Evolutionary conservation across 2,329 filamentous ascomycete species (phyloP).

Genomic region (Paraphoma sp.): DNA sequence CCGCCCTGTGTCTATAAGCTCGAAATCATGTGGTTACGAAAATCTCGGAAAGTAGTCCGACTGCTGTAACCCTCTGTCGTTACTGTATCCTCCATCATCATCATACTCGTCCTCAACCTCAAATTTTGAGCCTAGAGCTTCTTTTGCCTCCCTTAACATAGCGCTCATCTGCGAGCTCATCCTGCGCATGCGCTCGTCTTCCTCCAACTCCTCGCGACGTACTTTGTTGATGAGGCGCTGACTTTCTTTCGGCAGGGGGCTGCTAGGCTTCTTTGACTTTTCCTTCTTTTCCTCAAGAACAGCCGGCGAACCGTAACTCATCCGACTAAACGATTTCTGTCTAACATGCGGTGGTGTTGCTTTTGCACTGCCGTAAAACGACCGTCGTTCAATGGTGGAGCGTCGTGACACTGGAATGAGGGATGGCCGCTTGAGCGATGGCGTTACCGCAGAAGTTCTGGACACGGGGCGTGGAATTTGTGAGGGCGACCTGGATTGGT

Average conservation of each 20-base stretch:
- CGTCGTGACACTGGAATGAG: slow-evolving; percentile 55
- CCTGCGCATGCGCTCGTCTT: slow-evolving; percentile 78
- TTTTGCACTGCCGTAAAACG: slow-evolving; percentile 23
- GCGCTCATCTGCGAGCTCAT: slow-evolving; percentile 81
- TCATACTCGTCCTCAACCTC: slow-evolving; percentile 45
- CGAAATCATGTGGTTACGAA: not conserved
- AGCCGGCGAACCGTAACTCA: slow-evolving; percentile 41
- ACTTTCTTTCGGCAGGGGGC: slow-evolving; percentile 66
- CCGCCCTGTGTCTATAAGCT: not conserved
- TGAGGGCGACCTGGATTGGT: slow-evolving; percentile 33
- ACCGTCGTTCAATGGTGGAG: slow-evolving; percentile 31
- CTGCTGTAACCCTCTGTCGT: slow-evolving; percentile 4
- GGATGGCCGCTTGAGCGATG: slow-evolving; percentile 42
- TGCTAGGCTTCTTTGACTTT: slow-evolving; percentile 24
- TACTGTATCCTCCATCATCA: slow-evolving; percentile 16
- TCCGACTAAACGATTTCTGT: slow-evolving; percentile 35
- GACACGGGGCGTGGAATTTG: slow-evolving; percentile 45
- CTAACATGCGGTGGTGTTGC: slow-evolving; percentile 15
- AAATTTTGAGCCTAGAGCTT: slow-evolving; percentile 71
- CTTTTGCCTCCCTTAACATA: slow-evolving; percentile 88
- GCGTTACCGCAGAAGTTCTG: slow-evolving; percentile 22
- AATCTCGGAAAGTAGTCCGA: slow-evolving; percentile 6
- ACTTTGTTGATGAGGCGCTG: slow-evolving; percentile 75
- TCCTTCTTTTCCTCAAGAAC: slow-evolving; percentile 28
- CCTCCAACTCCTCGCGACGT: slow-evolving; percentile 75